A percentile compares a stretch with the other conserved stretches of the same genome.
These are phyloP conservation scores for Penicillium arizonense DNA, from an alignment of 495 filamentous ascomycete species.

Conservation along the genomic window DNA sequence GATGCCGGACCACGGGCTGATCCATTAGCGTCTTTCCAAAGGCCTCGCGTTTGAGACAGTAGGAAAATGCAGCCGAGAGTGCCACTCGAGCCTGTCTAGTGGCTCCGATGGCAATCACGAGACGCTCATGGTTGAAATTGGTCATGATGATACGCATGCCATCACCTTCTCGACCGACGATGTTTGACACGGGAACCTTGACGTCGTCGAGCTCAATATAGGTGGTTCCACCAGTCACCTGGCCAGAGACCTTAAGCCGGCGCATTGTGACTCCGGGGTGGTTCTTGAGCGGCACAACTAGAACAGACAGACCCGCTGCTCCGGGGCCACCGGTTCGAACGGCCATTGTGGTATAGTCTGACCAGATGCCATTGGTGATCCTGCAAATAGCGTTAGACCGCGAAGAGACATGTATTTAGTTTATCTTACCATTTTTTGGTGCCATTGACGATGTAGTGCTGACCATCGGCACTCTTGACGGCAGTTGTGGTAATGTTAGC, in stretches of 20 bases:
- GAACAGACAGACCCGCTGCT: conserved; percentile 57
- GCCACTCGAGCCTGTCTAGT: conserved; percentile 65
- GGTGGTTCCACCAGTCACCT: conserved; percentile 63
- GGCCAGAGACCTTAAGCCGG: conserved; percentile 59
- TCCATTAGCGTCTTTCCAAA: conserved; percentile 74
- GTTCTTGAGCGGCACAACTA: conserved; percentile 65
- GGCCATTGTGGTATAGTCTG: conserved; percentile 69
- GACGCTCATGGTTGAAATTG: conserved; percentile 81
- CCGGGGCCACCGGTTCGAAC: conserved; percentile 74
- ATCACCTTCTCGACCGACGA: conserved; percentile 67
- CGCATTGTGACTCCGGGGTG: conserved; percentile 65
- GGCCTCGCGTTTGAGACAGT: conserved; percentile 69
- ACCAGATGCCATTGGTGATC: conserved; percentile 79
- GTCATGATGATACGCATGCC: conserved; percentile 79
- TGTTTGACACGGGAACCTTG: conserved; percentile 63
- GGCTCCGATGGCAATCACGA: conserved; percentile 61
- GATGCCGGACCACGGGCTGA: conserved; percentile 70
- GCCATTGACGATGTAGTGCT: conserved; percentile 70
- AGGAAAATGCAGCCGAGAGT: conserved; percentile 62
- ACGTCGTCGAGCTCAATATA: conserved; percentile 77
- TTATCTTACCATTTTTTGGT: conserved; percentile 67
- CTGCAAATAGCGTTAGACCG: conserved; percentile 19
- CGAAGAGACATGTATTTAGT: not conserved
- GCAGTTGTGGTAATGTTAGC: conserved; percentile 69
- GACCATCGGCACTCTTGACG: conserved; percentile 58